Evolutionary conservation across 2,329 filamentous ascomycete species (phyloP).

Genomic region (Lanzia echinophila): DNA sequence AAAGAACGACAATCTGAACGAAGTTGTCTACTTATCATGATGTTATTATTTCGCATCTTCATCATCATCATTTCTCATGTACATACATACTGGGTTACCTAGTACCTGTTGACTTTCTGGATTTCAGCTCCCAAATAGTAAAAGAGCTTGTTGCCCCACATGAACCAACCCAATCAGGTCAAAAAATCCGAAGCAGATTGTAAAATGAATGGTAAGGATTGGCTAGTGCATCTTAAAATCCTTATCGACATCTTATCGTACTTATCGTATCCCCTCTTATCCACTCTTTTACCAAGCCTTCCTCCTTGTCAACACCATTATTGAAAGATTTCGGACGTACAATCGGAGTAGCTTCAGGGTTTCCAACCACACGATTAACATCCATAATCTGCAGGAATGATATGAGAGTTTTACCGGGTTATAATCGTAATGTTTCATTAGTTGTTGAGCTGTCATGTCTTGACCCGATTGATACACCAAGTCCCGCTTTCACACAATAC

Average conservation of each 20-base stretch:
- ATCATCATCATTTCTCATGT: background rate
- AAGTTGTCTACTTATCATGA: too few relatives aligned
- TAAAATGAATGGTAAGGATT: background rate
- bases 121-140: background rate
- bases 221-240: background rate
- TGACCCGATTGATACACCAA: slow-evolving; percentile 27
- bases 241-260: background rate
- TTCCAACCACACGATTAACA: background rate
- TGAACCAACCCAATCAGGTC: slow-evolving; percentile 4
- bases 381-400: background rate
- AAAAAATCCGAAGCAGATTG: slow-evolving; percentile 4
- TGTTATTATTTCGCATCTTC: background rate
- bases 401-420: slow-evolving; percentile 6
- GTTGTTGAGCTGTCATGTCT: slow-evolving; percentile 3
- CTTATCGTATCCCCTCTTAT: background rate
- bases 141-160: background rate
- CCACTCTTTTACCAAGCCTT: background rate
- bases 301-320: background rate
- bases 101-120: background rate
- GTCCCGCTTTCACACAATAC: slow-evolving; percentile 18
- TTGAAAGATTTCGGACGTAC: background rate
- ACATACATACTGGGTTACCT: background rate
- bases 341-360: background rate
- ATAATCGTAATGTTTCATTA: background rate
- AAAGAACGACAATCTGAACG: too few relatives aligned